These are phyloP conservation scores for Fraxinus greggii DNA, from an alignment of 305 asterid genomes.

Conservation along the genomic window DNA sequence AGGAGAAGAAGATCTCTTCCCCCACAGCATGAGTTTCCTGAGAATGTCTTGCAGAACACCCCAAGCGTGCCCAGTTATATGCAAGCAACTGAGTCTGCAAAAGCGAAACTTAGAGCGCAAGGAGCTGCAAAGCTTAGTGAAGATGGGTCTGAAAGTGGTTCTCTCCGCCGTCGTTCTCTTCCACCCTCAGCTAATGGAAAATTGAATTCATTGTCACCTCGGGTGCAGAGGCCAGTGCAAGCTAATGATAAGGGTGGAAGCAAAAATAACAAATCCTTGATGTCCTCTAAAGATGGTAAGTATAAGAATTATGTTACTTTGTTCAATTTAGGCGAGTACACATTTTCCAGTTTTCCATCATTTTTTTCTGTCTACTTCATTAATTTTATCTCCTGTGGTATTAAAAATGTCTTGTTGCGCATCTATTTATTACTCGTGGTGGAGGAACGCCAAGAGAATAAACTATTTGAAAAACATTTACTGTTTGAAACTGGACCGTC, in stretches of 20 bases:
- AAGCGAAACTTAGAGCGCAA: constrained; percentile 86
- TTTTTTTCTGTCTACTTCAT: neutral
- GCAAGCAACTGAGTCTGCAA: constrained; percentile 90
- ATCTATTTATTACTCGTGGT: neutral
- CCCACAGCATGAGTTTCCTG: constrained; percentile 65
- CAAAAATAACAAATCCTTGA: constrained; percentile 49
- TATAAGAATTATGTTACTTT: neutral
- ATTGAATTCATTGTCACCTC: constrained; percentile 64
- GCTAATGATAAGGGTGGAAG: constrained; percentile 66
- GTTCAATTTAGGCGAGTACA: neutral
- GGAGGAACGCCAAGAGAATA: neutral
- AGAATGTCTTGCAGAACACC: constrained; percentile 67
- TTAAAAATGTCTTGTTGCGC: neutral
- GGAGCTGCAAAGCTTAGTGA: constrained; percentile 54
- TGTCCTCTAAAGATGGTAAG: constrained; percentile 79
- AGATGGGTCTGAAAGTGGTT: constrained; percentile 55
- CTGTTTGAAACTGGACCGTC: neutral
- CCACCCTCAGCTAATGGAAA: constrained; percentile 71
- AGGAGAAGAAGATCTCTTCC: constrained; percentile 85
- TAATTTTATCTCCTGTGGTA: neutral
- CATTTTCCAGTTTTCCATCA: neutral
- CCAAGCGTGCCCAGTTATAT: constrained; percentile 83
- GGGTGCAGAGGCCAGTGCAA: constrained; percentile 68
- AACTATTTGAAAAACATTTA: neutral
- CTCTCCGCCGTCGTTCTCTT: constrained; percentile 77